phyloP scores from a whole-genome alignment of 2,329 filamentous ascomycete genomes.

The Grosmannia huntii region DNA sequence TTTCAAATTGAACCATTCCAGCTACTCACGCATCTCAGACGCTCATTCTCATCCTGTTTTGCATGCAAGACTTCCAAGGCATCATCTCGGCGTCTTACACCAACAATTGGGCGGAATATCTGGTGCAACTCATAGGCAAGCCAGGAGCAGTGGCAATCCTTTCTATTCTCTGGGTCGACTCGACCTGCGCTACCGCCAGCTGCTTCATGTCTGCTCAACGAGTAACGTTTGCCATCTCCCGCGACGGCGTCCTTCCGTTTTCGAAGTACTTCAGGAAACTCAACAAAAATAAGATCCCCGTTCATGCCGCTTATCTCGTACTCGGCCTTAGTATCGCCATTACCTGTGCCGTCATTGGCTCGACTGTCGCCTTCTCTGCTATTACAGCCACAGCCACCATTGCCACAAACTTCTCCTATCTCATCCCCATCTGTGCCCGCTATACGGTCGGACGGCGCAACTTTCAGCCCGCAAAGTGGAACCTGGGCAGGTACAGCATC shows the following conservation, averaged over 20 bases:
- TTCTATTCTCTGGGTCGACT: slow-evolving; percentile 23
- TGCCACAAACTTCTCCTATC: slow-evolving; percentile 24
- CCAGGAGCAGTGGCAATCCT: slow-evolving; percentile 23
- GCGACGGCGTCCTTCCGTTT: slow-evolving; percentile 25
- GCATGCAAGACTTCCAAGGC: slow-evolving; percentile 25
- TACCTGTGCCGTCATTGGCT: slow-evolving; percentile 30
- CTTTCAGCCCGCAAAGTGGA: slow-evolving; percentile 23
- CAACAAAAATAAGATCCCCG: slow-evolving; percentile 20
- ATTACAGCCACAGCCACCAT: slow-evolving; percentile 24
- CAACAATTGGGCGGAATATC: slow-evolving; percentile 27
- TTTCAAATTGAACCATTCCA: too few species aligned
- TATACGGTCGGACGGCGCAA: slow-evolving; percentile 22
- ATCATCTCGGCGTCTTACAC: slow-evolving; percentile 21
- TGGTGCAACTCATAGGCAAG: slow-evolving; percentile 23
- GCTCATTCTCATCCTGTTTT: slow-evolving; percentile 25
- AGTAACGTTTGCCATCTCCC: slow-evolving; percentile 26
- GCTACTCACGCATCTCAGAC: slow-evolving; percentile 9
- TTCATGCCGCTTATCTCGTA: slow-evolving; percentile 18
- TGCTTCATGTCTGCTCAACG: slow-evolving; percentile 26
- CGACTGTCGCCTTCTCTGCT: slow-evolving; percentile 29
- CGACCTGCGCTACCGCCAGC: slow-evolving; percentile 22
- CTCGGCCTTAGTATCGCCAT: slow-evolving; percentile 23
- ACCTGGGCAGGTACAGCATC: slow-evolving; percentile 17
- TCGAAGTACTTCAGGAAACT: slow-evolving; percentile 21
- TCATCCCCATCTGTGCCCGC: slow-evolving; percentile 25